Conservation (phyloP, 331 rosid genomes). For the Malus hybrid region DNA sequence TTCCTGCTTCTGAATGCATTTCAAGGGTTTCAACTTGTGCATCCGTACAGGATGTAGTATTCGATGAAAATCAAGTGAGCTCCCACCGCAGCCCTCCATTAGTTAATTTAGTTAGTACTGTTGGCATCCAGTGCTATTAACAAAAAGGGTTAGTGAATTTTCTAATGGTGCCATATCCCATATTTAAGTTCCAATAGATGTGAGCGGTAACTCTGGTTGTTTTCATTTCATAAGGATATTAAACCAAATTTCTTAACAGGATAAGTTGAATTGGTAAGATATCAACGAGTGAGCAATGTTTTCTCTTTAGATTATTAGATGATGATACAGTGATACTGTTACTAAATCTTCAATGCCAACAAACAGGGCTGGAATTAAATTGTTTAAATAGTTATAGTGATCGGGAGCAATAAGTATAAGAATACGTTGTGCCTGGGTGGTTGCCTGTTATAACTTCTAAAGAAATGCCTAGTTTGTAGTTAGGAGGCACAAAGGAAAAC, state of each 20-base stretch:
- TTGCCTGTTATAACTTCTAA: neutral
- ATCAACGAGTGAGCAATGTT: neutral
- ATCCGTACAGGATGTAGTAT: slow-evolving; percentile 69
- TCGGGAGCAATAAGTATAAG: neutral
- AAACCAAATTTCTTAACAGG: neutral
- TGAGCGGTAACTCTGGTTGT: neutral
- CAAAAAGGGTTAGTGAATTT: too few species aligned
- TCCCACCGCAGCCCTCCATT: neutral
- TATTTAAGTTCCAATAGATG: neutral
- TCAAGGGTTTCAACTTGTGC: slow-evolving; percentile 50
- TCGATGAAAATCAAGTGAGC: slow-evolving; percentile 77
- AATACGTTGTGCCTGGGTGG: neutral
- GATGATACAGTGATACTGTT: neutral
- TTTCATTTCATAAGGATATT: neutral
- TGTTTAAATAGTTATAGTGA: neutral
- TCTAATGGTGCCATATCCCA: neutral
- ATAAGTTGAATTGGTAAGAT: neutral
- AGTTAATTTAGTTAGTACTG: neutral
- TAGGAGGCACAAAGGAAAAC: neutral
- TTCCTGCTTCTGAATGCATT: slow-evolving; percentile 76
- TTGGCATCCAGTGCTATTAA: neutral
- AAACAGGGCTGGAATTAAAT: neutral
- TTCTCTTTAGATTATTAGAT: neutral
- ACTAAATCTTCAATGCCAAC: neutral
- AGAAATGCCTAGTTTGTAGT: neutral